Evolutionary conservation across 768 basidiomycete genomes (phyloP).

Genomic region (Sporobolomyces roseus): DNA sequence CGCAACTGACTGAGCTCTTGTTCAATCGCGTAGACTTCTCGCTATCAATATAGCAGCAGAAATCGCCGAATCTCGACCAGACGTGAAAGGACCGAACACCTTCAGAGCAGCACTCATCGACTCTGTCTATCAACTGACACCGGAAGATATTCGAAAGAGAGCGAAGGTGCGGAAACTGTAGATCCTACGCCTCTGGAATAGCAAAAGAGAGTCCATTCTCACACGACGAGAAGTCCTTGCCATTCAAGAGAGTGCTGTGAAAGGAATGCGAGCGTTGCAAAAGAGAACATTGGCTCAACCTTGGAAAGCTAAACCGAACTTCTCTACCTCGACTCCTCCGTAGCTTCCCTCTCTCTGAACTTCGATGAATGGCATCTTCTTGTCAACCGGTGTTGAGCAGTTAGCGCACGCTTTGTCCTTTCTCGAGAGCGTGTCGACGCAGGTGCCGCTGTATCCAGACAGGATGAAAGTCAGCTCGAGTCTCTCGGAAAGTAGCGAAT

Average conservation of each 20-base stretch:
- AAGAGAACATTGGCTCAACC: conserved; percentile 52
- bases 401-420: conserved; percentile 77
- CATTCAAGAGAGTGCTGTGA: no score
- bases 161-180: conserved; percentile 44
- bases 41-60: conserved; percentile 64
- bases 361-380: conserved; percentile 70
- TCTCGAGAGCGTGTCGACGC: conserved; percentile 78
- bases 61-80: conserved; percentile 54
- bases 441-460: conserved; percentile 57
- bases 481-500: neutral
- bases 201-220: no score
- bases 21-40: conserved; percentile 47
- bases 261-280: no score
- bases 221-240: no score
- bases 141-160: conserved; percentile 44
- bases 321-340: conserved; percentile 81
- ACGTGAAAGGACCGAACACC: conserved; percentile 62
- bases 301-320: conserved; percentile 77
- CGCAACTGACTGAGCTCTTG: neutral
- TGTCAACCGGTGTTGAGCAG: conserved; percentile 66
- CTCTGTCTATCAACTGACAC: conserved; percentile 53
- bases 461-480: neutral
- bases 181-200: neutral
- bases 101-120: conserved; percentile 66
- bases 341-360: conserved; percentile 90